Evolutionary conservation across 176 grass and related monocot genomes (phyloP), one percentile per base, ranked within the genome.

Genomic region (Oryza meridionalis): DNA sequence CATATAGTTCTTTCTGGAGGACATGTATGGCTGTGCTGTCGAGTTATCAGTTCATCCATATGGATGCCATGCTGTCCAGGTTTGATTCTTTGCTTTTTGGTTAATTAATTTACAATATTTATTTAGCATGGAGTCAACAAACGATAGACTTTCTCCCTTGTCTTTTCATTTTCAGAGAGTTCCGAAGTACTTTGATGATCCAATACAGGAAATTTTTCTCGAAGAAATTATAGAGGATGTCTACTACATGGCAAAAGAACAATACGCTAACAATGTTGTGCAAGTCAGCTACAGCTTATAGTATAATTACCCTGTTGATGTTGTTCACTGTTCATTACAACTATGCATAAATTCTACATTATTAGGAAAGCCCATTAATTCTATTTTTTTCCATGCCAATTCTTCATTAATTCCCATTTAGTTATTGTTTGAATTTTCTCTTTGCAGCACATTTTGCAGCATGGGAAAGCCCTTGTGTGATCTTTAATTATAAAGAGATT

Each of bases 211-310:
- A 9, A 19, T 47, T 67, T 45, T 79, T 49, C 40, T 79, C 0
- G 10, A 25, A 14, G 42, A 67, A 43, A 49, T 67, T 79, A 67
- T 79, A 65, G 63, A 49, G 2, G 62, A 79, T 31, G 24, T 47
- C 47, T 45, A 17, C 38, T 14, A 6, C 7, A 19, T 78, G 61
- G 12, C 61, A 10, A 43, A 65, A 66, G 61, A 78, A 24, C 22
- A 29, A 10, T 46, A 27, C 16, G 37, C n/a, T 14, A 45, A 78
- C 76, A 66, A 78, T 78, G 38, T 78, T 45, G 76, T 78, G 61
- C 59, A 78, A 40, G 76, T 78, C 24, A 19, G 9, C 46, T 38
- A 17, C 13, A 4, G 6, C 15, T 27, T 43, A 31, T 31, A 65
- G 13, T 22, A 24, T 25, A 37, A 37, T 37, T 26, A 1, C 12